These are phyloP conservation scores for Trametes gibbosa DNA, from an alignment of 768 basidiomycete species.

Conservation along the genomic window DNA sequence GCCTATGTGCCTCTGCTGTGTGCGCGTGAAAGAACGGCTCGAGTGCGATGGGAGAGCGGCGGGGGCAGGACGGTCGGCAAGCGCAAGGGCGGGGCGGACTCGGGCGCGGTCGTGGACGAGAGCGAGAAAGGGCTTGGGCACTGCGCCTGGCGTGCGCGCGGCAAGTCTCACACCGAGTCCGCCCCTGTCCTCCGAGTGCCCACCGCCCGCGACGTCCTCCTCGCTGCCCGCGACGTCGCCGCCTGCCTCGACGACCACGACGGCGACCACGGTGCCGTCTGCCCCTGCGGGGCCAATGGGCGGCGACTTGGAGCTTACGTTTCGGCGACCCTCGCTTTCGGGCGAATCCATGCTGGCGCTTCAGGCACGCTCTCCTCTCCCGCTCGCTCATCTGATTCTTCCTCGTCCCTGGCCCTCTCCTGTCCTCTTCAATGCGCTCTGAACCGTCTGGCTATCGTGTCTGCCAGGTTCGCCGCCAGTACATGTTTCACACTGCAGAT, in stretches of 20 bases:
- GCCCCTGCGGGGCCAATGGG: background rate
- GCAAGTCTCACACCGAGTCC: background rate
- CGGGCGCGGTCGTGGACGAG: slow-evolving; percentile 3
- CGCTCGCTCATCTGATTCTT: background rate
- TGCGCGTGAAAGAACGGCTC: background rate
- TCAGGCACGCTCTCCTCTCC: slow-evolving; percentile 1
- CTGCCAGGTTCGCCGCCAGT: background rate
- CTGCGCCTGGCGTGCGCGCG: background rate
- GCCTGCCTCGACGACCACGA: background rate
- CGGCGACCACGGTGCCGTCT: background rate
- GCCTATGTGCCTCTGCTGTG: background rate
- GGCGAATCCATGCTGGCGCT: background rate
- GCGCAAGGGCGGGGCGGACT: background rate
- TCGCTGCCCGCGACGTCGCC: background rate
- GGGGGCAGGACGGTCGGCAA: background rate
- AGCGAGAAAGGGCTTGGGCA: slow-evolving; percentile 8
- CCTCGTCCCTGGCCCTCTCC: background rate
- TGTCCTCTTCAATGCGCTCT: background rate
- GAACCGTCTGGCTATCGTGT: background rate
- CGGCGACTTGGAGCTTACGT: background rate
- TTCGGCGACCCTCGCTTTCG: background rate
- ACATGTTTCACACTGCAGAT: too few relatives aligned
- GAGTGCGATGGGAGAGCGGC: background rate
- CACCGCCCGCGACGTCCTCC: background rate
- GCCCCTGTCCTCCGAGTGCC: background rate